These are phyloP conservation scores for Dacryopinax primogenitus DNA, from an alignment of 768 basidiomycete species.

Conservation along the genomic window DNA sequence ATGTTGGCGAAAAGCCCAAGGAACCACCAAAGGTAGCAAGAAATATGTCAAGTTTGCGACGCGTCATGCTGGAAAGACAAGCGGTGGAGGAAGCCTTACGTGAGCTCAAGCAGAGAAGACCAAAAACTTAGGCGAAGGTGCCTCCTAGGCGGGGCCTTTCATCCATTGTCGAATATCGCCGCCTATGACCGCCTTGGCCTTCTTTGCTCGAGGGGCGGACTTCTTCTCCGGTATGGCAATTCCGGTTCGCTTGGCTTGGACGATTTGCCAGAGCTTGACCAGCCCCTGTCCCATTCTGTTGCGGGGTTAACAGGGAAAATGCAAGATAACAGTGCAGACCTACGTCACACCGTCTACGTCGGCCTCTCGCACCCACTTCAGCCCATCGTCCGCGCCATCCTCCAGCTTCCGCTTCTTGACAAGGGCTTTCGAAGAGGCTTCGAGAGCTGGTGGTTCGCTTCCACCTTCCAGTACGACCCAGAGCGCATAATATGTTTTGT, in stretches of 20 bases:
- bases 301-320: background rate
- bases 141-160: background rate
- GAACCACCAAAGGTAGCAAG: slow-evolving; percentile 26
- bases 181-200: background rate
- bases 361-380: slow-evolving; percentile 41
- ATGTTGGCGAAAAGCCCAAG: too few relatives aligned
- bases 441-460: slow-evolving; percentile 6
- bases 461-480: slow-evolving; percentile 59
- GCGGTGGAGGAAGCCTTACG: slow-evolving; percentile 61
- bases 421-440: background rate
- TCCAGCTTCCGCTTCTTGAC: slow-evolving; percentile 13
- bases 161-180: slow-evolving; percentile 4
- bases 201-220: background rate
- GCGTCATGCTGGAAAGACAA: slow-evolving; percentile 59
- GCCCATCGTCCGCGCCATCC: slow-evolving; percentile 17
- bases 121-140: background rate
- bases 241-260: background rate
- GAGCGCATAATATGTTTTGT: slow-evolving; percentile 54
- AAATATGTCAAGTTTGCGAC: slow-evolving; percentile 51
- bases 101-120: slow-evolving; percentile 27
- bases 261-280: slow-evolving; percentile 4
- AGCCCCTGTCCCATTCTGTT: slow-evolving; percentile 3
- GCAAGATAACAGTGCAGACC: slow-evolving; percentile 21
- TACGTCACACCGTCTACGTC: slow-evolving; percentile 52
- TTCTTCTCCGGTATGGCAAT: background rate